A percentile compares a stretch with the other conserved stretches of the same genome.
Evolutionary conservation across 148 eudicot species (phyloP).

Genomic region (Euryodendron excelsum): DNA sequence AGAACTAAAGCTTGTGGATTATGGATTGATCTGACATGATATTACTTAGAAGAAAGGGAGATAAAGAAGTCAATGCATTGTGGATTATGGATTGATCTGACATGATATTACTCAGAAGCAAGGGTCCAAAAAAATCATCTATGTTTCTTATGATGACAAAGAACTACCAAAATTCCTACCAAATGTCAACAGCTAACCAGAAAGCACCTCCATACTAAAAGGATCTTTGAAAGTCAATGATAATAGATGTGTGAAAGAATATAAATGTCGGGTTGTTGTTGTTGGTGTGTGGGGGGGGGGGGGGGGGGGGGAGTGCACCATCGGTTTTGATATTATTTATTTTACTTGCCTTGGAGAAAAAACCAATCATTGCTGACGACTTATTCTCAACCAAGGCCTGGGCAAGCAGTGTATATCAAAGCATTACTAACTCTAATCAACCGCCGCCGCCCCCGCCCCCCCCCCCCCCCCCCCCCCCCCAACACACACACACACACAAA

Average conservation of each 20-base stretch:
- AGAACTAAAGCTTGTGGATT: not conserved
- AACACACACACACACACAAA: no score
- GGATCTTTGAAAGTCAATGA: not conserved
- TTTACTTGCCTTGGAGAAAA: not conserved
- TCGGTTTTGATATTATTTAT: not conserved
- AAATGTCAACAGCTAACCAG: not conserved
- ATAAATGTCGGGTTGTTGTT: not conserved
- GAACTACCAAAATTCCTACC: not conserved
- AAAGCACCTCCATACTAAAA: not conserved
- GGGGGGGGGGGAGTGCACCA: no score
- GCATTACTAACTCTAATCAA: no score
- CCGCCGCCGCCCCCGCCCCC: no score
- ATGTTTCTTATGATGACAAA: no score
- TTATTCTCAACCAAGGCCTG: not conserved
- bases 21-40: not conserved
- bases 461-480: no score
- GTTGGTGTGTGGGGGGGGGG: no score
- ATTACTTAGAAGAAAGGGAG: slow-evolving; percentile 1
- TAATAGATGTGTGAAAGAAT: not conserved
- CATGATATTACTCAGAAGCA: not conserved
- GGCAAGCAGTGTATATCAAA: not conserved
- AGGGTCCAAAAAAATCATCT: not conserved
- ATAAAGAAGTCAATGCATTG: not conserved
- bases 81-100: not conserved
- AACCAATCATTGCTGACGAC: not conserved